phyloP scores from a whole-genome alignment of 1,139 yeast species.

The Debaryomycetaceae sp. region DNA sequence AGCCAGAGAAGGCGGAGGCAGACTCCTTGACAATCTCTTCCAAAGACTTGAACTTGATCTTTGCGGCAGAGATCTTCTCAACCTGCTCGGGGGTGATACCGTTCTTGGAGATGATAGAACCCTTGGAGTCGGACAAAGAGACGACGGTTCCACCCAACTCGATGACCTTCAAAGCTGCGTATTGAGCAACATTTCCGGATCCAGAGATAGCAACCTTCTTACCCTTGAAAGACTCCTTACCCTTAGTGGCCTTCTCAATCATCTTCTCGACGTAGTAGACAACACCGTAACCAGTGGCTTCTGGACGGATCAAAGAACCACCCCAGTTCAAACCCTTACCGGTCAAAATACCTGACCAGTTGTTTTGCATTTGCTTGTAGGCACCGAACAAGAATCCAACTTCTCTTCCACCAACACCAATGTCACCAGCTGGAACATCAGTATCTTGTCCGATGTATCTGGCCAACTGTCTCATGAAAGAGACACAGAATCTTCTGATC shows the following conservation, averaged over 20 bases:
- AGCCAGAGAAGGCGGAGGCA: conserved; percentile 55
- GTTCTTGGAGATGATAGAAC: conserved; percentile 68
- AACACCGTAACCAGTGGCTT: conserved; percentile 98
- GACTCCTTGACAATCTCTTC: conserved; percentile 59
- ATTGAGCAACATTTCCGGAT: conserved; percentile 98
- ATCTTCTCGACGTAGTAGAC: conserved; percentile 96
- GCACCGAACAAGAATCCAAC: conserved; percentile 92
- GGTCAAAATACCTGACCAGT: conserved; percentile 95
- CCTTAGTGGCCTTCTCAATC: conserved; percentile 89
- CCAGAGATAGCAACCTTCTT: conserved; percentile 96
- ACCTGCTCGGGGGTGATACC: conserved; percentile 87
- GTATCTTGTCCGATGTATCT: conserved; percentile 96
- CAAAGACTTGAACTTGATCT: conserved; percentile 75
- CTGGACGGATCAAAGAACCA: conserved; percentile 98
- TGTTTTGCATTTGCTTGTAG: conserved; percentile 86
- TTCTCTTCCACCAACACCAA: conserved; percentile 95
- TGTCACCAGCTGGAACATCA: conserved; percentile 97
- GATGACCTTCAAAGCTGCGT: conserved; percentile 94
- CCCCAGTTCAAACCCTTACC: conserved; percentile 99
- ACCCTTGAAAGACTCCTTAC: conserved; percentile 85
- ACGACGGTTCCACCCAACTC: conserved; percentile 96
- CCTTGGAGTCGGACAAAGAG: conserved; percentile 92
- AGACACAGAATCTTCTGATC: conserved; percentile 93
- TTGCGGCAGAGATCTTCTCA: conserved; percentile 72
- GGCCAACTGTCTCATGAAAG: conserved; percentile 93